Conservation (phyloP, 2,329 filamentous ascomycete species). For the Akanthomyces lecanii region DNA sequence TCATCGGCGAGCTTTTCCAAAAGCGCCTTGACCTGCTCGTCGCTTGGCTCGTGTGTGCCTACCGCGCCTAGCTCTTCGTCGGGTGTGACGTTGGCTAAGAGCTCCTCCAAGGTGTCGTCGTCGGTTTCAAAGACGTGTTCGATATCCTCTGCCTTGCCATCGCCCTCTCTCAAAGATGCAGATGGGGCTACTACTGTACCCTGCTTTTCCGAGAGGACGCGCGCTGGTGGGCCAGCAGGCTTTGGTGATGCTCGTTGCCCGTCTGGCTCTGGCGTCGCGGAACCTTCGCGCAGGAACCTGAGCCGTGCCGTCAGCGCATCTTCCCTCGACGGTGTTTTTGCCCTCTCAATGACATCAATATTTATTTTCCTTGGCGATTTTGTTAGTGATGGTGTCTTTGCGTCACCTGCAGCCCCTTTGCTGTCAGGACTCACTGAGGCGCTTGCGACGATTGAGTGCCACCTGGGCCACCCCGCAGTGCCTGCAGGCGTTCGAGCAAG, state of each 20-base stretch:
- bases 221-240: background rate
- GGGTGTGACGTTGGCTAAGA: slow-evolving; percentile 41
- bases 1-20: slow-evolving; percentile 34
- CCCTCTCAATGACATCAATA: slow-evolving; percentile 38
- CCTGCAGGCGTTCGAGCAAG: slow-evolving; percentile 51
- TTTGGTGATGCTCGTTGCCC: slow-evolving; percentile 19
- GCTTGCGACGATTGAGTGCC: slow-evolving; percentile 38
- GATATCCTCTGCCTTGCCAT: slow-evolving; percentile 32
- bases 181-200: background rate
- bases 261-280: slow-evolving; percentile 21
- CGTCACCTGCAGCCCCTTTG: background rate
- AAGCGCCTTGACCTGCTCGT: slow-evolving; percentile 33
- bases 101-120: slow-evolving; percentile 49
- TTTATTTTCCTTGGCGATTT: slow-evolving; percentile 23
- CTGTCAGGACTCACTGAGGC: background rate
- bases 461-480: slow-evolving; percentile 41
- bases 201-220: background rate
- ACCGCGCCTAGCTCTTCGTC: slow-evolving; percentile 27
- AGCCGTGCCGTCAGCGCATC: slow-evolving; percentile 50
- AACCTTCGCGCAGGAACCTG: slow-evolving; percentile 44
- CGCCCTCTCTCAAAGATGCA: background rate
- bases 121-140: slow-evolving; percentile 43
- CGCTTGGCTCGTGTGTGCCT: slow-evolving; percentile 23
- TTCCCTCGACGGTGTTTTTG: slow-evolving; percentile 42
- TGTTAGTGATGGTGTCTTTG: slow-evolving; percentile 3